Conservation (phyloP, 441 rosid species). For the Capsella rubella region DNA sequence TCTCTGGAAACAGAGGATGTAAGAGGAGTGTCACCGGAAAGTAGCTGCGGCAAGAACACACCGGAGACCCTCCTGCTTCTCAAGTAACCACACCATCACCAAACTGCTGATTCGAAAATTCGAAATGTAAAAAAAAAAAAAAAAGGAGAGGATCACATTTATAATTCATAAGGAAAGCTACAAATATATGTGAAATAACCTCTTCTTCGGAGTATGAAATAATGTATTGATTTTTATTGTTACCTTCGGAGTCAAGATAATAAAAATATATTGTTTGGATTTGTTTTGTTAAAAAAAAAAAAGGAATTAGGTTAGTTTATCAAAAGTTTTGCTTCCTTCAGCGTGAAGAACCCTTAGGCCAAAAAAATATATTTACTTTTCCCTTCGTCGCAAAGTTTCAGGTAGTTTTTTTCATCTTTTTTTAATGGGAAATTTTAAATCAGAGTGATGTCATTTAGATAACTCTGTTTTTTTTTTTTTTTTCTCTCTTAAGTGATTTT, state of each 20-base stretch:
- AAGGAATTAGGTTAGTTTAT: background rate
- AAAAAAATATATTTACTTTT: background rate
- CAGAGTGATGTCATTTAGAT: no score
- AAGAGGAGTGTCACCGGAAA: background rate
- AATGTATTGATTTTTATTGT: background rate
- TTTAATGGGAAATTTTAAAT: no score
- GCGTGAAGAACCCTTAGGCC: constrained; percentile 12
- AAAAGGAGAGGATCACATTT: background rate
- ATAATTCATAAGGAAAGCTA: background rate
- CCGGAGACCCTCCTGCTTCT: constrained; percentile 16
- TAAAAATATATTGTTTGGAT: no score
- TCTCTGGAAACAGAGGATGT: background rate
- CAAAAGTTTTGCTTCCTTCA: background rate
- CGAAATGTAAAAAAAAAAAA: background rate
- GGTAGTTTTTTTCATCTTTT: no score
- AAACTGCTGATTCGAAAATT: background rate
- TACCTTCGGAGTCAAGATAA: background rate
- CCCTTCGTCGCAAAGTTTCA: no score
- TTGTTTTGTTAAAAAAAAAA: background rate
- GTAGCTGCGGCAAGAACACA: background rate
- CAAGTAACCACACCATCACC: background rate
- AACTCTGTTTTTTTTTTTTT: no score
- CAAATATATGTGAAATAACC: background rate
- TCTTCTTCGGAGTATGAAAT: background rate
- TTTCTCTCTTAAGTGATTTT: no score